Conservation (phyloP, 768 basidiomycete species). For the Floccularia luteovirens region DNA sequence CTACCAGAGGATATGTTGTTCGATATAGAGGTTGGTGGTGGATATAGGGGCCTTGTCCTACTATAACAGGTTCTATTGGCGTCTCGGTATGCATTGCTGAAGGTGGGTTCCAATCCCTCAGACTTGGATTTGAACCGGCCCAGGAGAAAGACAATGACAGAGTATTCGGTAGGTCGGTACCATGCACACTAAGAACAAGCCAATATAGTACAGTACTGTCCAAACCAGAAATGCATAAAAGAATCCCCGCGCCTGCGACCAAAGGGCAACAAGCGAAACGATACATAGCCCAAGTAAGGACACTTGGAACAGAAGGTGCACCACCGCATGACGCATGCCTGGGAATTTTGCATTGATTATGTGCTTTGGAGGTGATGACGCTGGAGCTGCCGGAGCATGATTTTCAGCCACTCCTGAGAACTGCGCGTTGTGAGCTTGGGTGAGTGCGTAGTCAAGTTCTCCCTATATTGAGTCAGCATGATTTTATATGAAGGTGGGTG, state of each 20-base stretch:
- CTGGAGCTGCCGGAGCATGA: conserved; percentile 12
- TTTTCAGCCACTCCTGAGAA: conserved; percentile 32
- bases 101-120: conserved; percentile 15
- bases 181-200: conserved; percentile 41
- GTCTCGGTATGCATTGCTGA: conserved; percentile 29
- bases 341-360: conserved; percentile 23
- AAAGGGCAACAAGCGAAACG: conserved; percentile 51
- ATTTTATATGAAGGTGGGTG: background rate
- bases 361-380: conserved; percentile 9
- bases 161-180: conserved; percentile 28
- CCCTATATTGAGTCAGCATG: conserved; percentile 33
- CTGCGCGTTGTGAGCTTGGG: conserved; percentile 44
- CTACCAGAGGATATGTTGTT: conserved; percentile 23
- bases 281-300: conserved; percentile 52
- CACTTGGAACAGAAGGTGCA: conserved; percentile 49
- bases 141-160: conserved; percentile 44
- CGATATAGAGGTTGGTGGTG: conserved; percentile 65
- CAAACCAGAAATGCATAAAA: conserved; percentile 62
- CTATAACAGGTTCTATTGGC: conserved; percentile 15
- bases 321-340: conserved; percentile 22
- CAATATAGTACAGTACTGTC: conserved; percentile 56
- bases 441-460: conserved; percentile 66
- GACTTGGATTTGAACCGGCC: conserved; percentile 24
- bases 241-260: conserved; percentile 43
- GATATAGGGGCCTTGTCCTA: conserved; percentile 48